Percentiles rank a stretch among this genome's conserved stretches.
phyloP scores from a whole-genome alignment of 2,329 filamentous ascomycete species.

The Aspergillus amoenus region DNA sequence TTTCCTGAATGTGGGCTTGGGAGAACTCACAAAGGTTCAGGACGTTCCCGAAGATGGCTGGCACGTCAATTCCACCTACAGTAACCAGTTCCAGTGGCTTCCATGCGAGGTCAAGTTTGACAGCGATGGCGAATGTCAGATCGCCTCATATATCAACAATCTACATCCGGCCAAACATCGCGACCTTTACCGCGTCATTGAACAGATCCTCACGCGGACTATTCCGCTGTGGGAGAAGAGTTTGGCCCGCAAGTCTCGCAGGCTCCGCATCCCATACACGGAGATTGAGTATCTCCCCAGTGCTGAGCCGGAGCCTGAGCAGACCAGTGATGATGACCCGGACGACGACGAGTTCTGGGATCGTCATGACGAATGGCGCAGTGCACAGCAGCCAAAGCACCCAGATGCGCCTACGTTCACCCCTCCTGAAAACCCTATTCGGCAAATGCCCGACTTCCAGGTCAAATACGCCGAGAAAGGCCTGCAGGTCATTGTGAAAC shows the following conservation, averaged over 20 bases:
- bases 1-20: not conserved
- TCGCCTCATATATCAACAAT: not conserved
- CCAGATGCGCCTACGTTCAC: not conserved
- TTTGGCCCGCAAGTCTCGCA: fast-evolving
- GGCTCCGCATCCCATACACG: too few relatives aligned
- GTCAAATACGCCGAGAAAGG: conserved; percentile 27
- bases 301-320: too few relatives aligned
- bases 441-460: not conserved
- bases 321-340: too few relatives aligned
- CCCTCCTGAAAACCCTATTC: not conserved
- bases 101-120: not conserved
- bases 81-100: not conserved
- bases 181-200: not conserved
- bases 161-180: not conserved
- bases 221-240: not conserved
- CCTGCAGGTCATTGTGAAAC: conserved; percentile 56
- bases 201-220: not conserved
- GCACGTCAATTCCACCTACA: too few relatives aligned
- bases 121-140: not conserved
- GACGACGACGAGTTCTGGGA: too few relatives aligned
- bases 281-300: too few relatives aligned
- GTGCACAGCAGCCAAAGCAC: not conserved
- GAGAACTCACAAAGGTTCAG: not conserved
- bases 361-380: not conserved
- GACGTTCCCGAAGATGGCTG: too few relatives aligned